phyloP scores from a whole-genome alignment of 306 rosid species.

The Lathyrus oleraceus region DNA sequence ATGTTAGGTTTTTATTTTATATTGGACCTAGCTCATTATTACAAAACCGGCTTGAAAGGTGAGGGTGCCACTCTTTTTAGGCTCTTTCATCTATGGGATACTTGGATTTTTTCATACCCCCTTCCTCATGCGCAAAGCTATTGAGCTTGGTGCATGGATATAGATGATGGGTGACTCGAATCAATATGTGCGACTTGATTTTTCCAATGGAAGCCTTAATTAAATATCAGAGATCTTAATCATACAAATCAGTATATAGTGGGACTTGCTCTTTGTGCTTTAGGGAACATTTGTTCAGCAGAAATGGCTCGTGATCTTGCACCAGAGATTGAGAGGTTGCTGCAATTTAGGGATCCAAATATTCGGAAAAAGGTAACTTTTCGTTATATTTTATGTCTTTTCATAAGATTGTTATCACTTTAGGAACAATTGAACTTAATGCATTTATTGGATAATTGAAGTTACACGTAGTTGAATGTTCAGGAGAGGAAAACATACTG shows the following conservation, averaged over 20 bases:
- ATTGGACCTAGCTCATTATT: no score
- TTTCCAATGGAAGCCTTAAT: constrained; percentile 52
- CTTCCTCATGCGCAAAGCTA: no score
- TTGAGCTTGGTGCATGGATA: no score
- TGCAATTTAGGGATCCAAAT: constrained; percentile 94
- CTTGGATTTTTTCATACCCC: no score
- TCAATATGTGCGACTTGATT: no score
- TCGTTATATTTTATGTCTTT: constrained; percentile 7
- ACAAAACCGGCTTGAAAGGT: no score
- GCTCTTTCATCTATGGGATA: no score
- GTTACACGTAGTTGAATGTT: constrained; percentile 7
- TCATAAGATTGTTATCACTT: constrained; percentile 9
- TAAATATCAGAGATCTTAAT: constrained; percentile 82
- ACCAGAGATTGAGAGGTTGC: constrained; percentile 88
- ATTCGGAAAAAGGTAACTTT: constrained; percentile 84
- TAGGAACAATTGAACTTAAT: constrained; percentile 16
- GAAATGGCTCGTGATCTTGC: constrained; percentile 99
- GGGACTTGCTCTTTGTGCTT: constrained; percentile 99
- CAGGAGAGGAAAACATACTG: constrained; percentile 14
- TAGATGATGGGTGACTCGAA: no score
- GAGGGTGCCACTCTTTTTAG: no score
- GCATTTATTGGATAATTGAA: constrained; percentile 16
- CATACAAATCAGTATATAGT: constrained; percentile 95
- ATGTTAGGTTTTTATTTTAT: no score
- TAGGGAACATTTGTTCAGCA: constrained; percentile 97